Base-by-base conservation (phyloP, 176 grass and related monocot species). In the Cocos nucifera region DNA sequence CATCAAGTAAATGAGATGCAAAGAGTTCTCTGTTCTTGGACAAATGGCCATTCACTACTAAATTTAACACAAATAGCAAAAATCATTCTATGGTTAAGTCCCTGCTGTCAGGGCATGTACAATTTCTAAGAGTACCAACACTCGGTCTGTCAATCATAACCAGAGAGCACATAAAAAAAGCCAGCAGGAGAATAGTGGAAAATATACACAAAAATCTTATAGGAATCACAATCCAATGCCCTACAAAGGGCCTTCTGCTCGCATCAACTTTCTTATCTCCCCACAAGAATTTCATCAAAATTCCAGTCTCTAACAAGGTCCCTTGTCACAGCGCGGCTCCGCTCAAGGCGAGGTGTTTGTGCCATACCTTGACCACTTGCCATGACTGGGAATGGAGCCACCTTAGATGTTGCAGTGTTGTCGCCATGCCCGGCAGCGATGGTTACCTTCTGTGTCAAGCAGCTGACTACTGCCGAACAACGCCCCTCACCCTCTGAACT, bases 271-370 rank as follows among this genome's bases (percentile, higher is more conserved):
- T 72, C 82, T 79, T 95, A 85, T 27, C 73, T 82, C 50, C 65
- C 70, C n/a, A 80, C 50, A 72, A 80, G 64, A 54, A 80, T 72
- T 68, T 95, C 85, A 39, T 89, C 89, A 4, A 95, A 95, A 63
- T 95, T 95, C 89, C 85, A 95, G 80, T 95, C 80, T 78, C 82
- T 79, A 21, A 95, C 89, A 10, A 89, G 82, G 56, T 95, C 89
- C 59, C 89, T 83, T 15, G 82, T 86, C 75, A 95, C 85, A 32
- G 89, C 89, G 22, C 54, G 81, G 70, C 89, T 95, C 49, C 89
- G 67, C 61, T 78, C 79, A 74, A 95, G 82, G 23, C 85, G 75
- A 44, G 89, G 89, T 54, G 79, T 57, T 61, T 69, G 82, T 5
- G 69, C 70, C 0, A 52, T 57, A 6, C 74, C 77, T 58, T 84